A percentile compares a stretch with the other conserved stretches of the same genome.
phyloP scores from a whole-genome alignment of 305 asterid genomes.

The Plantago rigida region DNA sequence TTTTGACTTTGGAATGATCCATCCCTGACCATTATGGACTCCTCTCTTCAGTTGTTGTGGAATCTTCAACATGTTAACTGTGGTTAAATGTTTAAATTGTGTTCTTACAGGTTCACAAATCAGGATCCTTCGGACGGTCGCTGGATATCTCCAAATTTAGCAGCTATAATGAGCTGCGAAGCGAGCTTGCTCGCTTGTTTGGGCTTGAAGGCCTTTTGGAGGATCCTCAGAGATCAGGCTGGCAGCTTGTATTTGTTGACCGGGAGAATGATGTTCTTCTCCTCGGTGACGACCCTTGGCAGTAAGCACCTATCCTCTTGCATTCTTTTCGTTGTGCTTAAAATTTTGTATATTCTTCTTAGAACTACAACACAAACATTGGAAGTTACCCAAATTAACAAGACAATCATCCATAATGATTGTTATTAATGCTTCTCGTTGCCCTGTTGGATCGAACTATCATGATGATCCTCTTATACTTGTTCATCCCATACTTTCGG shows the following conservation, averaged over 20 bases:
- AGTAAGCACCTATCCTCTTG: conserved; percentile 43
- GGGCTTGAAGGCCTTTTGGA: conserved; percentile 89
- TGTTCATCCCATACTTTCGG: no score
- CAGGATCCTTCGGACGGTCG: conserved; percentile 85
- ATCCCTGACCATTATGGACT: no score
- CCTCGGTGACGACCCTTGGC: conserved; percentile 99
- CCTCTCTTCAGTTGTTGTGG: neutral
- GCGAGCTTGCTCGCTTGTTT: conserved; percentile 86
- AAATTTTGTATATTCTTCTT: no score
- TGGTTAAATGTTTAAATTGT: neutral
- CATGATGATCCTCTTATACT: no score
- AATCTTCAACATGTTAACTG: conserved; percentile 1
- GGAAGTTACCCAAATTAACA: no score
- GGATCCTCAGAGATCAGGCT: conserved; percentile 99
- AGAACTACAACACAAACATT: no score
- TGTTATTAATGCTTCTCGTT: no score
- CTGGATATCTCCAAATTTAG: conserved; percentile 85
- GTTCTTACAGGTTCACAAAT: conserved; percentile 68
- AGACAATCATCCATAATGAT: no score
- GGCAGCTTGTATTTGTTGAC: conserved; percentile 99
- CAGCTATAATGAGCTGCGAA: conserved; percentile 83
- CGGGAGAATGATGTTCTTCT: conserved; percentile 92
- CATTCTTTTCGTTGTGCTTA: neutral
- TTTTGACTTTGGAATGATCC: no score
- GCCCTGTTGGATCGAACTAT: no score